Percentiles rank a stretch among this genome's conserved stretches.
These are phyloP conservation scores for Gelatoporia subvermispora DNA, from an alignment of 768 basidiomycete genomes.

Conservation along the genomic window DNA sequence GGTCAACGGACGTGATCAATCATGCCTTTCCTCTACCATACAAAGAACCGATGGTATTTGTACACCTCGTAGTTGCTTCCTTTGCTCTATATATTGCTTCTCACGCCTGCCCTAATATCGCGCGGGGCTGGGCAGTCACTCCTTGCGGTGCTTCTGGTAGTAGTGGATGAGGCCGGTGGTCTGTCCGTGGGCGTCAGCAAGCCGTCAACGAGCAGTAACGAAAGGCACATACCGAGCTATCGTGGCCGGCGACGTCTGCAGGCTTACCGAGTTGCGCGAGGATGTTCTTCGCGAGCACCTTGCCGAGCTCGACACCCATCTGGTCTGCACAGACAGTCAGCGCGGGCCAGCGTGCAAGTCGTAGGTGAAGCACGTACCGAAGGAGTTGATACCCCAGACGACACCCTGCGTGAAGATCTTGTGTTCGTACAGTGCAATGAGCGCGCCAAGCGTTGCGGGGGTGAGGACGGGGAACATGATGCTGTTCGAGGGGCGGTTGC, in stretches of 20 bases:
- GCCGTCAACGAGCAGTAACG: background rate
- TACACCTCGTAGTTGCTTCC: background rate
- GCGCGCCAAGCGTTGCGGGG: conserved; percentile 80
- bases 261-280: conserved; percentile 81
- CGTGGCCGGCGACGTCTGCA: conserved; percentile 79
- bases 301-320: conserved; percentile 99
- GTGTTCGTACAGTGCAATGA: conserved; percentile 94
- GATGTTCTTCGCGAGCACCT: conserved; percentile 95
- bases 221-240: conserved; percentile 57
- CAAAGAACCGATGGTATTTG: background rate
- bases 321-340: conserved; percentile 55
- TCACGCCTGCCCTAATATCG: background rate
- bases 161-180: conserved; percentile 96
- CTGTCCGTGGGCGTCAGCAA: conserved; percentile 32
- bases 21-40: no score
- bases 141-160: conserved; percentile 86
- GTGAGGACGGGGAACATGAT: conserved; percentile 93
- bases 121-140: conserved; percentile 34
- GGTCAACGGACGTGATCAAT: no score
- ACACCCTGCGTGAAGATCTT: conserved; percentile 98
- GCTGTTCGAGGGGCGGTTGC: conserved; percentile 94
- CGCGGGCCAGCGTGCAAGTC: background rate
- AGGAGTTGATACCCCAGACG: conserved; percentile 98
- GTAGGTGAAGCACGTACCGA: conserved; percentile 47
- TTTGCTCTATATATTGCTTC: background rate